Conservation (phyloP, 805 yeast species). For the Metschnikowia aberdeeniae region DNA sequence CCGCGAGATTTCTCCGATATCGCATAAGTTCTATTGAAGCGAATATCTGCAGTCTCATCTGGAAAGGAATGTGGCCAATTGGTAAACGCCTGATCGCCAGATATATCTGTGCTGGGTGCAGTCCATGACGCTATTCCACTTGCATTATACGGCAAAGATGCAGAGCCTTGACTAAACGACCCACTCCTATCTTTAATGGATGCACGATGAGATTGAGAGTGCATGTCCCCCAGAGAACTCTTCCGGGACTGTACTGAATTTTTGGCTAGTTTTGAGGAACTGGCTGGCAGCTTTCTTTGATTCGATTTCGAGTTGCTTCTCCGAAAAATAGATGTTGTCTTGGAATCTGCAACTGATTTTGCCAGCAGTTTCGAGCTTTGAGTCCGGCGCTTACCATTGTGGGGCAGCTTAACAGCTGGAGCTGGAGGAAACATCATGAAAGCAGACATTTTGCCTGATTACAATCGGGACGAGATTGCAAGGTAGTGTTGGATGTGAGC, state of each 20-base stretch:
- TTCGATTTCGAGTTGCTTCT: not conserved
- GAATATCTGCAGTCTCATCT: not conserved
- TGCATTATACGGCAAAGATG: not conserved
- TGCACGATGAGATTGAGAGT: not conserved
- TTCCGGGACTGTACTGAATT: not conserved
- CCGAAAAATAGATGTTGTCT: not conserved
- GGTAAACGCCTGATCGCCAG: not conserved
- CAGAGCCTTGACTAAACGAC: not conserved
- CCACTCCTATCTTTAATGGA: not conserved
- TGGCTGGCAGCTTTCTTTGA: too few species aligned
- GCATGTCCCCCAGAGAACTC: not conserved
- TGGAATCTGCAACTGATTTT: not conserved
- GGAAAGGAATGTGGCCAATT: not conserved
- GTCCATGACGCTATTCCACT: not conserved
- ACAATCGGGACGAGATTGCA: not conserved
- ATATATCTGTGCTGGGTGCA: not conserved
- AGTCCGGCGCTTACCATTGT: not conserved
- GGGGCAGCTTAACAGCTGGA: constrained; percentile 2
- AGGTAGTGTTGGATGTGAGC: not conserved
- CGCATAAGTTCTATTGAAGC: not conserved
- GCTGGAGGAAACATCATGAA: constrained; percentile 9
- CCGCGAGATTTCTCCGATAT: not conserved
- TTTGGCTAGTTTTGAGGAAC: not conserved
- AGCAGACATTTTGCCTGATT: constrained; percentile 5
- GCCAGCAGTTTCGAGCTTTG: not conserved